A percentile compares a stretch with the other conserved stretches of the same genome.
phyloP scores from a whole-genome alignment of 805 yeast genomes.

The Zygoascus biomembranicola region DNA sequence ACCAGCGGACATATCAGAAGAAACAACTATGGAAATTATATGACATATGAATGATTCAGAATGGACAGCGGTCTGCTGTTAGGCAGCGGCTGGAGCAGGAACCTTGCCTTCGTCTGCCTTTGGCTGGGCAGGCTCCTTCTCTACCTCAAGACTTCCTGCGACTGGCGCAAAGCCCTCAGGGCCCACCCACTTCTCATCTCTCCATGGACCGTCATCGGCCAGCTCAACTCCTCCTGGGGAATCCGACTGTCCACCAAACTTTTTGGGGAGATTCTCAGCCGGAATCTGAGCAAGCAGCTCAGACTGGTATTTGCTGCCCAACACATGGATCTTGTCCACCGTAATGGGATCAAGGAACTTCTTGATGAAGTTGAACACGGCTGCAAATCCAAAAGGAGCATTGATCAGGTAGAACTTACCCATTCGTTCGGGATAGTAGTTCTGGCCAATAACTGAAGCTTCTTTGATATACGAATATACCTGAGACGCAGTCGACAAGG shows the following conservation, averaged over 20 bases:
- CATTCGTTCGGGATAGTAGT: slow-evolving; percentile 98
- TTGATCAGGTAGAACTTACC: slow-evolving; percentile 93
- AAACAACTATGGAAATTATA: neutral
- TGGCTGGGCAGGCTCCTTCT: neutral
- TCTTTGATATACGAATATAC: slow-evolving; percentile 85
- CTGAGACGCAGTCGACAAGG: slow-evolving; percentile 72
- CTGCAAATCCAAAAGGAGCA: slow-evolving; percentile 95
- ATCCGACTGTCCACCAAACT: slow-evolving; percentile 79
- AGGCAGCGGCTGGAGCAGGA: slow-evolving; percentile 1
- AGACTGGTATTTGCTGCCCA: slow-evolving; percentile 68
- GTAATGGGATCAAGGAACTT: slow-evolving; percentile 97
- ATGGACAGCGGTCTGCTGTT: neutral
- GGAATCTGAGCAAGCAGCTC: slow-evolving; percentile 91
- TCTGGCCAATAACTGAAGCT: slow-evolving; percentile 91
- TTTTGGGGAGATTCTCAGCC: slow-evolving; percentile 79
- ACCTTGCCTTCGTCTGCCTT: neutral
- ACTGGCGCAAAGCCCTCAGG: slow-evolving; percentile 91
- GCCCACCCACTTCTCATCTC: slow-evolving; percentile 79
- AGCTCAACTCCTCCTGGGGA: slow-evolving; percentile 71
- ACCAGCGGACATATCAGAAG: neutral
- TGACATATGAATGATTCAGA: neutral
- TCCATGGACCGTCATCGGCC: slow-evolving; percentile 96
- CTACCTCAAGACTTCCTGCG: neutral
- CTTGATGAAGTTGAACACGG: slow-evolving; percentile 86
- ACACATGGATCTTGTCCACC: slow-evolving; percentile 84